phyloP scores from a whole-genome alignment of 345 rosid genomes.

The Corchorus olitorius region DNA sequence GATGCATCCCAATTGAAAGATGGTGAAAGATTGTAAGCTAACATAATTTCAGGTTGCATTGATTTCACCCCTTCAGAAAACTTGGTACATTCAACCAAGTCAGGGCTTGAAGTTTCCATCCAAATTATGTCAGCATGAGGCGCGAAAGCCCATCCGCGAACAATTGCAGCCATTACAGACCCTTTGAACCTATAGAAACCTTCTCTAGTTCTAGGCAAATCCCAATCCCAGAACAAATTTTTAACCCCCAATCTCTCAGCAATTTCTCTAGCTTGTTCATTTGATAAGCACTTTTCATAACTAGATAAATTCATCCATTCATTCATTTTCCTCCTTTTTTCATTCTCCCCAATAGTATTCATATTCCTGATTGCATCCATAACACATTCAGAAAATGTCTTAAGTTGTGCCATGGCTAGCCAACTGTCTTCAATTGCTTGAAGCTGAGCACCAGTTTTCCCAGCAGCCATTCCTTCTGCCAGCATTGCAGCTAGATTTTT shows the following conservation, averaged over 20 bases:
- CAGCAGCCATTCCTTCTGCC: constrained; percentile 74
- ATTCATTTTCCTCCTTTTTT: constrained; percentile 57
- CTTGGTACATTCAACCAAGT: constrained; percentile 69
- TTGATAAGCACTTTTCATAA: constrained; percentile 69
- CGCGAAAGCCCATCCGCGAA: constrained; percentile 93
- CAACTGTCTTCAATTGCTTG: constrained; percentile 87
- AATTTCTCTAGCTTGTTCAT: constrained; percentile 68
- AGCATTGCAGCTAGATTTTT: constrained; percentile 63
- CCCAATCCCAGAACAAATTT: constrained; percentile 98
- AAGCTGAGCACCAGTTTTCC: constrained; percentile 74
- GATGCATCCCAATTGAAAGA: constrained; percentile 98
- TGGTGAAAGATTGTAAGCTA: constrained; percentile 92
- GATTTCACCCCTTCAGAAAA: constrained; percentile 80
- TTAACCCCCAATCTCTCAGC: constrained; percentile 70
- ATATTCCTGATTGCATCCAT: constrained; percentile 56
- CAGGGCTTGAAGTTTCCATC: constrained; percentile 96
- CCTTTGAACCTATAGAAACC: constrained; percentile 95
- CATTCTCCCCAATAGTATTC: constrained; percentile 59
- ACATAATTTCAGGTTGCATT: constrained; percentile 69
- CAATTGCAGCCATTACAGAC: constrained; percentile 75
- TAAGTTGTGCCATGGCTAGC: constrained; percentile 70
- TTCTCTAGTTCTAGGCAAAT: constrained; percentile 90
- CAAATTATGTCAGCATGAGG: constrained; percentile 78
- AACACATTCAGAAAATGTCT: constrained; percentile 77
- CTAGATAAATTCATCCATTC: constrained; percentile 74